phyloP scores from a whole-genome alignment of 345 rosid genomes.

The Syzygium aqueum region DNA sequence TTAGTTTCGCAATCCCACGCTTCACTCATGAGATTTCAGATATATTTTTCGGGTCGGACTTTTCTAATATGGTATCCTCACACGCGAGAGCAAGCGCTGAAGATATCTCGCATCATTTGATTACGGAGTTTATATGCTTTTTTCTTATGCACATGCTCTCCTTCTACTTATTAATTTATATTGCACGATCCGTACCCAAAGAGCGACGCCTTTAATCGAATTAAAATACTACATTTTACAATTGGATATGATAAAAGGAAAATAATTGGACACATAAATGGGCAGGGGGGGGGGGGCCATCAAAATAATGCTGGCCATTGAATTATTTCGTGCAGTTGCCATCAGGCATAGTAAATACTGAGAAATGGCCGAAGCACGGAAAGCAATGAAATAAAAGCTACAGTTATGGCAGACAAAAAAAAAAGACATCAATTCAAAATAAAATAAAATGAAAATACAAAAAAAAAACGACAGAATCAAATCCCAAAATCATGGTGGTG shows the following conservation, averaged over 20 bases:
- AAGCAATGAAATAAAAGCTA: neutral
- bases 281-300: neutral
- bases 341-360: neutral
- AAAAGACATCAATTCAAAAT: neutral
- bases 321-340: neutral
- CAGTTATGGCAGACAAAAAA: neutral
- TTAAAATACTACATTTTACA: neutral
- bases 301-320: neutral
- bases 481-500: neutral
- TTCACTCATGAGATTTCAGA: too few relatives aligned
- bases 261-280: neutral
- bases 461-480: neutral
- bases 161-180: neutral
- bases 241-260: neutral
- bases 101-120: fast-evolving
- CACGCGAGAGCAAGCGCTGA: fast-evolving
- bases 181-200: neutral
- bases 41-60: too few relatives aligned
- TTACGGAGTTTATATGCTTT: neutral
- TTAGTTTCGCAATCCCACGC: too few relatives aligned
- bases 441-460: fast-evolving
- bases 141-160: too few relatives aligned
- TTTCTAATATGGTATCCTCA: too few relatives aligned
- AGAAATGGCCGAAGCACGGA: neutral
- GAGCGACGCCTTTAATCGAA: neutral